phyloP scores from a whole-genome alignment of 352 stramenopile species.

The Phytophthora ramorum region DNA sequence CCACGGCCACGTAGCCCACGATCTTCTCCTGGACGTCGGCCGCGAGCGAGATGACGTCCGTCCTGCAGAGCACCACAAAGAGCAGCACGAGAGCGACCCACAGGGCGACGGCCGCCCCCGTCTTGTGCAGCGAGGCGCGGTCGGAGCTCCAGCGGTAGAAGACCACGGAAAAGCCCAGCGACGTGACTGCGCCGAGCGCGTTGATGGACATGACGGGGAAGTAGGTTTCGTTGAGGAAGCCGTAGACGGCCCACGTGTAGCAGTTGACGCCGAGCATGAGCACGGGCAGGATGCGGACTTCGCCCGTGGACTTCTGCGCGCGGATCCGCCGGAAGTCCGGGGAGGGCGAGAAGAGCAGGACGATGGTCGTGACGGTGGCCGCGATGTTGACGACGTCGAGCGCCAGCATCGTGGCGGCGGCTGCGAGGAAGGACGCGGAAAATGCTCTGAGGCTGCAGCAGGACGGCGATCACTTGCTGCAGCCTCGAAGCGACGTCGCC shows the following conservation, averaged over 20 bases:
- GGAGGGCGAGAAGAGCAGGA: conserved; percentile 36
- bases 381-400: conserved; percentile 31
- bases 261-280: conserved; percentile 41
- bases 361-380: conserved; percentile 31
- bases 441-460: not conserved
- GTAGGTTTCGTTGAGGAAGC: conserved; percentile 30
- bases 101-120: conserved; percentile 1
- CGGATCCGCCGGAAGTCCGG: conserved; percentile 43
- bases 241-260: conserved; percentile 40
- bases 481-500: not conserved
- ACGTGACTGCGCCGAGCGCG: conserved; percentile 35
- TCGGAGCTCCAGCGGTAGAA: conserved; percentile 41
- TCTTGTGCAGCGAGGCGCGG: conserved; percentile 24
- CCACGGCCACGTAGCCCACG: conserved; percentile 36
- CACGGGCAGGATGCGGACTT: conserved; percentile 38
- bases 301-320: conserved; percentile 33
- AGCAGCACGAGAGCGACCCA: conserved; percentile 19
- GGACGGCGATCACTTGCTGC: not conserved
- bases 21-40: conserved; percentile 31
- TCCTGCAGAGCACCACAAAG: conserved; percentile 27
- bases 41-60: conserved; percentile 15
- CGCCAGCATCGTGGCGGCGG: conserved; percentile 14
- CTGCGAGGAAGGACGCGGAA: not conserved
- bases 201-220: conserved; percentile 44
- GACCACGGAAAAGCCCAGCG: conserved; percentile 31